These are phyloP conservation scores for Crotalaria pallida DNA, from an alignment of 306 rosid species.

Conservation along the genomic window DNA sequence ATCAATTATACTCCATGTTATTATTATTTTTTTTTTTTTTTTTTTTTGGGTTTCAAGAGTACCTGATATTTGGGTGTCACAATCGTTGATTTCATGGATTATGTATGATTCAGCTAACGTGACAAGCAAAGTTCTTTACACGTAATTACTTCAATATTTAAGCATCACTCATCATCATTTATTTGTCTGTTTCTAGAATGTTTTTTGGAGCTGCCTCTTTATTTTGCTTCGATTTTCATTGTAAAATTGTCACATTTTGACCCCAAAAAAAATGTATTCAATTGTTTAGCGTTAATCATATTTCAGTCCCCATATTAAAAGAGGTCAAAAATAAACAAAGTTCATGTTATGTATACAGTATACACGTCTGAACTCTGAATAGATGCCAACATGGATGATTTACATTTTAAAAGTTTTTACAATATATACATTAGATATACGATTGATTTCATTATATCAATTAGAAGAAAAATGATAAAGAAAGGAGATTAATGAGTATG, in stretches of 20 bases:
- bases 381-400: not conserved
- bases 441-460: not conserved
- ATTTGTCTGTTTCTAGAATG: not conserved
- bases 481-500: no score
- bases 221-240: not conserved
- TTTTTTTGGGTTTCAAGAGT: not conserved
- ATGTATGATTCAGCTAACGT: not conserved
- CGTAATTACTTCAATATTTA: not conserved
- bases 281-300: not conserved
- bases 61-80: not conserved
- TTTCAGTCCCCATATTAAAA: not conserved
- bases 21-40: not conserved
- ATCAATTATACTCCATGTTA: not conserved
- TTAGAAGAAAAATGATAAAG: no score
- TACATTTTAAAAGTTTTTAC: not conserved
- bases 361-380: not conserved
- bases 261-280: no score
- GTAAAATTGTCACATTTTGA: slow-evolving; percentile 2
- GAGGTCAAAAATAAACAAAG: not conserved
- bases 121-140: not conserved
- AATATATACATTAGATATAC: not conserved
- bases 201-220: not conserved
- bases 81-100: not conserved
- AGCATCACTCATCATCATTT: not conserved
- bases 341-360: not conserved